Evolutionary conservation across 805 yeast species (phyloP).

Genomic region (Suhomyces emberorum): DNA sequence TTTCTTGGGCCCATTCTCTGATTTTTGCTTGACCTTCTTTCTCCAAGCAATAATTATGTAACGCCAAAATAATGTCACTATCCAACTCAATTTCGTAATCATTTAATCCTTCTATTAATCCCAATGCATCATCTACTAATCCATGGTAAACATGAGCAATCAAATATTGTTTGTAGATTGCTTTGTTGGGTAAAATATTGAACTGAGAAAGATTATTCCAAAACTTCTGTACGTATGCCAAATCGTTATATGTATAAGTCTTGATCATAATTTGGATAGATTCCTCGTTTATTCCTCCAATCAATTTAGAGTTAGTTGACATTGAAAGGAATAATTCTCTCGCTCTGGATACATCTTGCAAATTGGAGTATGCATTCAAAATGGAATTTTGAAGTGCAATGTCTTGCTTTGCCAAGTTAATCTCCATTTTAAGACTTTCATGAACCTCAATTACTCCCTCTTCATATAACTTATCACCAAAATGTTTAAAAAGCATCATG

Average conservation of each 20-base stretch:
- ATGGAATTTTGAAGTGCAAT: constrained; percentile 57
- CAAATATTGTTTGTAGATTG: constrained; percentile 56
- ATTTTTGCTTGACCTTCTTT: constrained; percentile 27
- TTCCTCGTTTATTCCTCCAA: constrained; percentile 55
- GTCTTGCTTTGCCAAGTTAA: constrained; percentile 47
- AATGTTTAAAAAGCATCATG: constrained; percentile 53
- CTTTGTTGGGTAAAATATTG: constrained; percentile 50
- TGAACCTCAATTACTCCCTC: constrained; percentile 68
- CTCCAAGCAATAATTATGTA: constrained; percentile 44
- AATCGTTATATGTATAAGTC: constrained; percentile 51
- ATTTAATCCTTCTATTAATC: constrained; percentile 44
- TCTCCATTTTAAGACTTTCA: constrained; percentile 60
- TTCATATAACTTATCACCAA: constrained; percentile 56
- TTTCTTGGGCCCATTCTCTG: constrained; percentile 30
- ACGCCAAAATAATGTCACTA: constrained; percentile 42
- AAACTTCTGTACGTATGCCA: constrained; percentile 55
- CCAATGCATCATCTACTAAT: constrained; percentile 52
- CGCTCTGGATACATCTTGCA: constrained; percentile 54
- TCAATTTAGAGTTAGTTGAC: constrained; percentile 45
- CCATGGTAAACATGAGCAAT: constrained; percentile 72
- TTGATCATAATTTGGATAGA: constrained; percentile 66
- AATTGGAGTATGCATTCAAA: constrained; percentile 59
- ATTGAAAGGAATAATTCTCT: constrained; percentile 60
- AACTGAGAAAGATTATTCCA: constrained; percentile 59
- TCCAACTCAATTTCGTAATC: constrained; percentile 46